phyloP scores from a whole-genome alignment of 129 eudicot species.

The Ambrosia trifida region DNA sequence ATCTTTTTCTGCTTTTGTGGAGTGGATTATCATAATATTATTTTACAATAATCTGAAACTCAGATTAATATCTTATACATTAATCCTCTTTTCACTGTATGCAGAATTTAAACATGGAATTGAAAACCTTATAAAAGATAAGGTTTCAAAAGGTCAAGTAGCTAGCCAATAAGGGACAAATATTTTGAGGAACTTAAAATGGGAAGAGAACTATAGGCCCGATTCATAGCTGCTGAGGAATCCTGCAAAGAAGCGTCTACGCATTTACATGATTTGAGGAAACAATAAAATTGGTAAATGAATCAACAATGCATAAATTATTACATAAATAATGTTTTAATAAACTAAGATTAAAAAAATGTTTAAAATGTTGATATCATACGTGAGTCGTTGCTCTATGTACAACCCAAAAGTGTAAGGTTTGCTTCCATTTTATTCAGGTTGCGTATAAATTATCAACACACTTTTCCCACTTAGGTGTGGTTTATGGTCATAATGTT shows the following conservation, averaged over 20 bases:
- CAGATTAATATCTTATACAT: not conserved
- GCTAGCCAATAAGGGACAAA: slow-evolving; percentile 30
- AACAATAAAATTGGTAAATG: slow-evolving; percentile 14
- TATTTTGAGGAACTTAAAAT: slow-evolving; percentile 39
- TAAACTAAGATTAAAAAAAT: no score
- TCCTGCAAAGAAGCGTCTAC: slow-evolving; percentile 48
- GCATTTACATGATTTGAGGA: slow-evolving; percentile 37
- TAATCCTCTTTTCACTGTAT: slow-evolving; percentile 9
- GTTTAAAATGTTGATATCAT: no score
- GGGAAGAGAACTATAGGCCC: slow-evolving; percentile 42
- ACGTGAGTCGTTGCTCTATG: no score
- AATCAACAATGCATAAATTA: no score
- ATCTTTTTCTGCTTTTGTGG: not conserved
- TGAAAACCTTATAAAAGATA: slow-evolving; percentile 41
- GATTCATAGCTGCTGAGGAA: slow-evolving; percentile 42
- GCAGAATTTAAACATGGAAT: slow-evolving; percentile 57
- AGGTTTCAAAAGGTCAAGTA: slow-evolving; percentile 40
- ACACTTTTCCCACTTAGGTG: no score
- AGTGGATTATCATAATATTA: not conserved
- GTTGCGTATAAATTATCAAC: no score
- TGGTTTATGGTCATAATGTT: no score
- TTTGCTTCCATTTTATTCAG: no score
- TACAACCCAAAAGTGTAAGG: no score
- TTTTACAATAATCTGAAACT: not conserved
- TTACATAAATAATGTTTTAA: no score